phyloP scores from a whole-genome alignment of 75 land plant species.

The Adiantum capillusveneris region DNA sequence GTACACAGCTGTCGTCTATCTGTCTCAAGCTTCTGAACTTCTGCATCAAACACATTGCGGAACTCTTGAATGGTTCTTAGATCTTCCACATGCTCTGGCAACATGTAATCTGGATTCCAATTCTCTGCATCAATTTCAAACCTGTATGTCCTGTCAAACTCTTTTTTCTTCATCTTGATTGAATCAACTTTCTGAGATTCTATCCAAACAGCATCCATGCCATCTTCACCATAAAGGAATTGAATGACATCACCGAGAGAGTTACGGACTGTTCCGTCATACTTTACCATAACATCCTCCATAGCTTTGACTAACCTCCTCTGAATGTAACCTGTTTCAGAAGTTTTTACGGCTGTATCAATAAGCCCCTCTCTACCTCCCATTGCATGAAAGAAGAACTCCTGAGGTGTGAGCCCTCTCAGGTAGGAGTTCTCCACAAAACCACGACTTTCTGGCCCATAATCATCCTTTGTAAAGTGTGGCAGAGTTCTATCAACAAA shows the following conservation, averaged over 20 bases:
- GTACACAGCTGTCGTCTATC: slow-evolving; percentile 74
- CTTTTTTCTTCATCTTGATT: slow-evolving; percentile 76
- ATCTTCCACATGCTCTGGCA: slow-evolving; percentile 82
- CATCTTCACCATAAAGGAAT: slow-evolving; percentile 99
- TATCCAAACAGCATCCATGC: slow-evolving; percentile 99
- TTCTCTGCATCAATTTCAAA: slow-evolving; percentile 73
- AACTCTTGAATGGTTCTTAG: slow-evolving; percentile 80
- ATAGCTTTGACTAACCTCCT: slow-evolving; percentile 97
- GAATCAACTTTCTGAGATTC: slow-evolving; percentile 89
- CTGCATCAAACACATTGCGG: slow-evolving; percentile 91
- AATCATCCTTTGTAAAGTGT: slow-evolving; percentile 92
- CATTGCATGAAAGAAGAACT: slow-evolving; percentile 99
- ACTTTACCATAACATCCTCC: slow-evolving; percentile 99
- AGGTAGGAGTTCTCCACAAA: slow-evolving; percentile 98
- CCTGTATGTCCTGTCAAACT: slow-evolving; percentile 61
- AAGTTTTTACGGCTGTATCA: slow-evolving; percentile 98
- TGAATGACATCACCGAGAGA: slow-evolving; percentile 99
- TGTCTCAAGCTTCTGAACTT: slow-evolving; percentile 68
- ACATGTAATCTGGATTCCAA: slow-evolving; percentile 93
- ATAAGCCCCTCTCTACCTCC: slow-evolving; percentile 99
- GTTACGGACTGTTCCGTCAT: slow-evolving; percentile 98
- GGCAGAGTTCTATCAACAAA: slow-evolving; percentile 86
- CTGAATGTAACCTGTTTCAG: slow-evolving; percentile 98
- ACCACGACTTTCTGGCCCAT: slow-evolving; percentile 97
- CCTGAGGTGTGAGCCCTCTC: slow-evolving; percentile 95